Evolutionary conservation across 169 alveolate species (phyloP), one percentile per base, ranked within the genome.

Genomic region (Cryptosporidium felis): DNA sequence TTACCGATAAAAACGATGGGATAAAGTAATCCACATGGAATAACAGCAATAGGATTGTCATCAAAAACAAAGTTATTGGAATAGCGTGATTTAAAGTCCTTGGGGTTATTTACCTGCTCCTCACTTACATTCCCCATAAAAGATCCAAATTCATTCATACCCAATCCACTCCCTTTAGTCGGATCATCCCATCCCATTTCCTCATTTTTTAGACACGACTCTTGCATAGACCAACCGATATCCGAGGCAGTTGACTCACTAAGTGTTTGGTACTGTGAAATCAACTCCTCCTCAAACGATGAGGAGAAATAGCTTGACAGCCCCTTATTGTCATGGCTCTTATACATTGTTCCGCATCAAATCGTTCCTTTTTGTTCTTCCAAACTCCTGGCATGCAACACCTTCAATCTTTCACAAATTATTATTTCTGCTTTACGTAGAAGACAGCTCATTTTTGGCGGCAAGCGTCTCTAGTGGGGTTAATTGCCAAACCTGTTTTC

Each of bases 1-100:
- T 91, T 91, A 12, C 94, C 94, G 32, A 91, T 82, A 41, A 91
- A 91, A n/a, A 91, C 93, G 16, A 49, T 74, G 23, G 85, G 85
- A 74, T 74, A 74, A 32, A 74, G 67, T 51, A 74, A 41, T 4
- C 85, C 85, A 74, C 85, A 74, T 32, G 85, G 85, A 5, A 74
- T 49, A 8, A 56, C 85, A 1, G 85, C 85, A 53, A 74, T 74
- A 0, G 85, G 85, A 53, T 49, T 56, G 9, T 74, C 85, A 53
- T 74, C 56, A 16, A 74, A 51, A 40, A 65, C 49, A 42, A 45
- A 53, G 59, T 38, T 74, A 21, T 74, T 74, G 6, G 56, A 18
- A 40, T 61, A 53, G 21, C 67, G 12, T 6, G 23, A 36, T 38
- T 32, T 49, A 28, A 32, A 21, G 28, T 49, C 67, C 30, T 74